These are phyloP conservation scores for Paramecium bursaria DNA, from an alignment of 73 alveolate species.

Conservation along the genomic window DNA sequence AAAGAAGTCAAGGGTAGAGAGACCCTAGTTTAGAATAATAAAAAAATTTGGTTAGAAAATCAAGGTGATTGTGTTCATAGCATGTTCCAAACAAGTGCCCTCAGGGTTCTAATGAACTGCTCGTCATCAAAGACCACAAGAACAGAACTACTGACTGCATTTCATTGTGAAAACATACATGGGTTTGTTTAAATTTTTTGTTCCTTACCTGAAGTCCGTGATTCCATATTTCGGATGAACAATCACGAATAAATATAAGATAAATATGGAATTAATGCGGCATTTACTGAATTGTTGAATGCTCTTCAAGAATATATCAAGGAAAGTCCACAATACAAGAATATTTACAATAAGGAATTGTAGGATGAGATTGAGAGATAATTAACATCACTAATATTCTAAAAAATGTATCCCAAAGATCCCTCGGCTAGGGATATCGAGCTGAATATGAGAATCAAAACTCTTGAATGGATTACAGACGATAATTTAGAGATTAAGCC, in stretches of 20 bases:
- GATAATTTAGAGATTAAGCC: constrained; percentile 13
- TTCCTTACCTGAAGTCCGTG: constrained; percentile 41
- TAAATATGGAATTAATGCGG: constrained; percentile 29
- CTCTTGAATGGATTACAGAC: constrained; percentile 46
- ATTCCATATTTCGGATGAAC: background rate
- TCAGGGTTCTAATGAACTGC: constrained; percentile 17
- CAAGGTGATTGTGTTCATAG: constrained; percentile 43
- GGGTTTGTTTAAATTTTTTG: constrained; percentile 29
- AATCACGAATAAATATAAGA: background rate
- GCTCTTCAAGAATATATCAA: constrained; percentile 34
- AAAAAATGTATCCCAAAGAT: constrained; percentile 43
- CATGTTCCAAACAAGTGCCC: constrained; percentile 42
- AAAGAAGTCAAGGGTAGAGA: constrained; percentile 11
- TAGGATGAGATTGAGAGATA: constrained; percentile 23
- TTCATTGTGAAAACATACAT: constrained; percentile 13
- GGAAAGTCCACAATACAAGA: background rate
- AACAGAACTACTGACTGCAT: constrained; percentile 8
- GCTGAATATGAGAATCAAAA: constrained; percentile 26
- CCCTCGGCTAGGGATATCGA: constrained; percentile 57
- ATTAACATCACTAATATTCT: constrained; percentile 12
- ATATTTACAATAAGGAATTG: background rate
- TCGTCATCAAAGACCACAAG: constrained; percentile 19
- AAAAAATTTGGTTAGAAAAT: constrained; percentile 59
- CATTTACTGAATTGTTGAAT: constrained; percentile 15
- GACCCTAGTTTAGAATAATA: background rate